Conservation (phyloP, 2,329 filamentous ascomycete species). For the Microsporum canis region DNA sequence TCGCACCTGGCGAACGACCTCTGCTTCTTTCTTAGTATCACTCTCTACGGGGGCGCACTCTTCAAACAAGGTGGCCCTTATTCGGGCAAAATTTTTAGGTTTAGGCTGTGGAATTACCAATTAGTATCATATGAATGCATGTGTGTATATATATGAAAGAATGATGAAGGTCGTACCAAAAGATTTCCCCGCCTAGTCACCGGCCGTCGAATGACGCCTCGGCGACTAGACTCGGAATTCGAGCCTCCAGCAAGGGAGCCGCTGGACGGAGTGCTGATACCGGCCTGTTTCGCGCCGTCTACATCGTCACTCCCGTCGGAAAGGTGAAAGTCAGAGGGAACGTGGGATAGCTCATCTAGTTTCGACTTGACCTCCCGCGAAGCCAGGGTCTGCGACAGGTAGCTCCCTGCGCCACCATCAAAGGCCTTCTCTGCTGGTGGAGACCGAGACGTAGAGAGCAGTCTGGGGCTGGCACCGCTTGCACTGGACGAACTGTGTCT, state of each 20-base stretch:
- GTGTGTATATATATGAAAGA: not conserved
- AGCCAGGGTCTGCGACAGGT: slow-evolving; percentile 34
- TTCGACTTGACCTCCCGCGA: slow-evolving; percentile 39
- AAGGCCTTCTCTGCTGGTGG: slow-evolving; percentile 54
- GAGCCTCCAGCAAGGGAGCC: slow-evolving; percentile 18
- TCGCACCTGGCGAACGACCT: slow-evolving; percentile 88
- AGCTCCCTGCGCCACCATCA: slow-evolving; percentile 42
- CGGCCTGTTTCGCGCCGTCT: slow-evolving; percentile 38
- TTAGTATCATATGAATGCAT: not conserved
- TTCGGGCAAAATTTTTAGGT: slow-evolving; percentile 88
- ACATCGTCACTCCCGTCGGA: slow-evolving; percentile 68
- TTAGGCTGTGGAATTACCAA: slow-evolving; percentile 58
- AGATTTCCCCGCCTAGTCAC: slow-evolving; percentile 84
- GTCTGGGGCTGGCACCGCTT: slow-evolving; percentile 58
- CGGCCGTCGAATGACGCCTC: slow-evolving; percentile 67
- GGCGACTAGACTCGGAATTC: slow-evolving; percentile 44
- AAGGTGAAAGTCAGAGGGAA: slow-evolving; percentile 78
- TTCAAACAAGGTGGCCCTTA: slow-evolving; percentile 78
- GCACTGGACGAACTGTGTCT: slow-evolving; percentile 58
- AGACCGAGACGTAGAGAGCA: slow-evolving; percentile 61
- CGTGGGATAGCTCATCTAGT: slow-evolving; percentile 80
- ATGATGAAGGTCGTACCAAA: slow-evolving; percentile 45
- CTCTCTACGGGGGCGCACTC: slow-evolving; percentile 79
- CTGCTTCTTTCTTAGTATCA: slow-evolving; percentile 80
- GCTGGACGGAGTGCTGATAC: slow-evolving; percentile 22